A percentile compares a stretch with the other conserved stretches of the same genome.
Conservation (phyloP, 352 stramenopile species). For the Phytophthora kernoviae region DNA sequence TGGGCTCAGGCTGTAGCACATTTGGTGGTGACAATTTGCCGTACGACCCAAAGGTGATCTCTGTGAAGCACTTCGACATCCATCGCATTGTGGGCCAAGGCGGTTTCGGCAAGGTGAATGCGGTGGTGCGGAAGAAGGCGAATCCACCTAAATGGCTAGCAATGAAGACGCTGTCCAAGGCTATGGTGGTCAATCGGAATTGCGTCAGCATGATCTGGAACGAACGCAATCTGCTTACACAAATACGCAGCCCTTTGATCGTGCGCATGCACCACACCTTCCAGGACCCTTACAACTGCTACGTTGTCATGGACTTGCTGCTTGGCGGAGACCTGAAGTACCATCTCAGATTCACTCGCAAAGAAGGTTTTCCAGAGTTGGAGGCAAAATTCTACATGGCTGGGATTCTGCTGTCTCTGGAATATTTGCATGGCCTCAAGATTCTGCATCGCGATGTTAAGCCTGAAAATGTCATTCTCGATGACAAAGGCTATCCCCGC, state of each 20-base stretch:
- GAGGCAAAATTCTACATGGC: constrained; percentile 67
- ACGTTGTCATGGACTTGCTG: constrained; percentile 80
- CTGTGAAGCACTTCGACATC: constrained; percentile 63
- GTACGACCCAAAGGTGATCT: constrained; percentile 51
- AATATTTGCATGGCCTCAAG: constrained; percentile 65
- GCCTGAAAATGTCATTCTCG: constrained; percentile 86
- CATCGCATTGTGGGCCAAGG: constrained; percentile 72
- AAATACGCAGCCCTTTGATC: constrained; percentile 52
- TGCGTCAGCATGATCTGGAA: constrained; percentile 81
- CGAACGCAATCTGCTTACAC: constrained; percentile 67
- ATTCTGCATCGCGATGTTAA: constrained; percentile 88
- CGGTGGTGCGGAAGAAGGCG: constrained; percentile 66
- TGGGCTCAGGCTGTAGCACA: constrained; percentile 55
- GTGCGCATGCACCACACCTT: constrained; percentile 77
- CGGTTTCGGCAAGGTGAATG: constrained; percentile 79
- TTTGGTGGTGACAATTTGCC: constrained; percentile 8
- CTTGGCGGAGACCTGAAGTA: constrained; percentile 78
- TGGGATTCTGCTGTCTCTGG: constrained; percentile 60
- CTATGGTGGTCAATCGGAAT: constrained; percentile 58
- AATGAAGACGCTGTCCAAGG: constrained; percentile 75
- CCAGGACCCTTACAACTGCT: constrained; percentile 69
- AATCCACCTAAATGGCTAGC: constrained; percentile 62
- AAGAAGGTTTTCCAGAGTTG: constrained; percentile 59
- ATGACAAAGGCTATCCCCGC: constrained; percentile 74
- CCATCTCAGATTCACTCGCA: constrained; percentile 51